These are phyloP conservation scores for Auricularia sp. DNA, from an alignment of 768 basidiomycete species.

Conservation along the genomic window DNA sequence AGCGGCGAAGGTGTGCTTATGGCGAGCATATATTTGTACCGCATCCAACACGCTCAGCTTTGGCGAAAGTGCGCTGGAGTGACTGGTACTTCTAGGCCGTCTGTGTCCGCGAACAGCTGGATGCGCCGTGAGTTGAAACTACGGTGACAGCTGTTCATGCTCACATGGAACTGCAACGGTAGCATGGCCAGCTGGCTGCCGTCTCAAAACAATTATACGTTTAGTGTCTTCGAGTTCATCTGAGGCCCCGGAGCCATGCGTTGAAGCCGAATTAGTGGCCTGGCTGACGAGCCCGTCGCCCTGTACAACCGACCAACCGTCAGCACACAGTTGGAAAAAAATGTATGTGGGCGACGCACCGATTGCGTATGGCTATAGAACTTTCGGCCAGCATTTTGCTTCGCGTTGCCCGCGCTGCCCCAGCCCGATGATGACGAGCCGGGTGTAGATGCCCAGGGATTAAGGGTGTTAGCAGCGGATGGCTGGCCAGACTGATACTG, in stretches of 20 bases:
- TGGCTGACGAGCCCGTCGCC: slow-evolving; percentile 64
- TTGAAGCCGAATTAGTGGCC: slow-evolving; percentile 33
- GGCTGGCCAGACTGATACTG: slow-evolving; percentile 35
- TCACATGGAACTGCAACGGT: background rate
- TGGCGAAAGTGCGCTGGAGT: slow-evolving; percentile 36
- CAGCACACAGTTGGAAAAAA: slow-evolving; percentile 1
- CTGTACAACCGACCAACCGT: background rate
- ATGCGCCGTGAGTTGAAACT: too few species aligned
- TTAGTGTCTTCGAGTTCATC: slow-evolving; percentile 9
- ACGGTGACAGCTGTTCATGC: too few species aligned
- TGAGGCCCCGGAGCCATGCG: slow-evolving; percentile 12
- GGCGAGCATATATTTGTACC: slow-evolving; percentile 53
- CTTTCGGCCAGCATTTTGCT: slow-evolving; percentile 59
- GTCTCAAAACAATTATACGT: background rate
- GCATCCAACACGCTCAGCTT: slow-evolving; percentile 47
- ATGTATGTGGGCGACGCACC: slow-evolving; percentile 16
- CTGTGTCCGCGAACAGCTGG: slow-evolving; percentile 7
- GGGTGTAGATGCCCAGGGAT: slow-evolving; percentile 20
- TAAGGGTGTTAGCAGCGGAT: slow-evolving; percentile 28
- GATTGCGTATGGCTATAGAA: slow-evolving; percentile 61
- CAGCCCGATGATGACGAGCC: slow-evolving; percentile 38
- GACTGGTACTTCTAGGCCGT: slow-evolving; percentile 50
- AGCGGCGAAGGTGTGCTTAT: slow-evolving; percentile 44
- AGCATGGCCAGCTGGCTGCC: background rate
- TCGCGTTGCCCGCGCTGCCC: slow-evolving; percentile 56